Conservation (phyloP, 495 filamentous ascomycete species). For the Podospora tetraspora region DNA sequence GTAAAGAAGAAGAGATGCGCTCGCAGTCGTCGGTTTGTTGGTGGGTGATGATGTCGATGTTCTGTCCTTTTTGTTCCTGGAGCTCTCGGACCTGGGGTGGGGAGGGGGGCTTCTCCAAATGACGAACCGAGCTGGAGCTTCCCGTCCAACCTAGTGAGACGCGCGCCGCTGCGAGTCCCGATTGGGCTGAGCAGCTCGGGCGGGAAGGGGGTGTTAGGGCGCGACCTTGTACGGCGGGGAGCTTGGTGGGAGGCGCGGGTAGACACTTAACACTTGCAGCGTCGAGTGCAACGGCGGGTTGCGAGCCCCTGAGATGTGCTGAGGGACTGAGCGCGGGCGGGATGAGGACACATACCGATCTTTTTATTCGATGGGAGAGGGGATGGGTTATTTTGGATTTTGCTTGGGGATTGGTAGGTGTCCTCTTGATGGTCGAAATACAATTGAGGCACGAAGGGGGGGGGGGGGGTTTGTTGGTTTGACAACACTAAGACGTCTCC, state of each 20-base stretch:
- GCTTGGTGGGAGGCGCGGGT: not conserved
- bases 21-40: not conserved
- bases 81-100: slow-evolving; percentile 9
- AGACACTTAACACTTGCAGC: slow-evolving; percentile 1
- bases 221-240: not conserved
- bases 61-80: slow-evolving; percentile 5
- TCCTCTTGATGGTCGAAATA: not conserved
- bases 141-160: not conserved
- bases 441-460: not conserved
- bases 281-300: not conserved
- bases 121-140: not conserved
- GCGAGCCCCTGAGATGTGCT: not conserved
- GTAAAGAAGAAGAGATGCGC: not conserved
- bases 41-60: not conserved
- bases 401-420: not conserved
- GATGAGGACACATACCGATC: not conserved
- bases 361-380: not conserved
- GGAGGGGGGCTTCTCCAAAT: not conserved
- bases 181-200: not conserved
- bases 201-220: slow-evolving; percentile 1
- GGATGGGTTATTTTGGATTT: not conserved
- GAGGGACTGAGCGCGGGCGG: not conserved
- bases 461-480: no score
- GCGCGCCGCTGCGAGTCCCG: not conserved
- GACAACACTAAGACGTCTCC: no score